A percentile compares a stretch with the other conserved stretches of the same genome.
phyloP scores from a whole-genome alignment of 2,329 filamentous ascomycete genomes.

The Claviceps monticola region DNA sequence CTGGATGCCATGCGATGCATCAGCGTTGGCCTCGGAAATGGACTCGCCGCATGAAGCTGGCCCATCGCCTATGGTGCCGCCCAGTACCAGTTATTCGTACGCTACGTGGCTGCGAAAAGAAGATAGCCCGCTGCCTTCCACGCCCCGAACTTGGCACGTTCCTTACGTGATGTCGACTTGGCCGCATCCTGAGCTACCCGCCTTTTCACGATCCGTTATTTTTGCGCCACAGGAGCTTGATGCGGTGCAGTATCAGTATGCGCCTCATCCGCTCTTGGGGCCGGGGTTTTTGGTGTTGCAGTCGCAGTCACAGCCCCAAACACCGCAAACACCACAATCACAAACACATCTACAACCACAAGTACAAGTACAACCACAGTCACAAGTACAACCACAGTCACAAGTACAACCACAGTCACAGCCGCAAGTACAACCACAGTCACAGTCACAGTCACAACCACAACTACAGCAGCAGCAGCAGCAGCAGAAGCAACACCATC shows the following conservation, averaged over 20 bases:
- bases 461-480: conserved; percentile 1
- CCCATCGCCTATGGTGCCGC: conserved; percentile 3
- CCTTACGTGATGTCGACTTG: neutral
- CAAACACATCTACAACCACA: too few relatives aligned
- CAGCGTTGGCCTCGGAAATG: conserved; percentile 1
- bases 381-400: neutral
- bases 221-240: conserved; percentile 4
- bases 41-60: neutral
- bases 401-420: neutral
- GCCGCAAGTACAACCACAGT: neutral
- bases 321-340: neutral
- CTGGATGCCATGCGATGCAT: neutral
- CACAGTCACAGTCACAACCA: neutral
- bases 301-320: conserved; percentile 1
- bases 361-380: neutral
- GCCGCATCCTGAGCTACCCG: conserved; percentile 2
- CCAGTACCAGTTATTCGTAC: conserved; percentile 1
- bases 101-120: neutral
- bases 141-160: neutral
- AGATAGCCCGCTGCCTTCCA: neutral
- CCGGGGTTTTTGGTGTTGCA: conserved; percentile 7
- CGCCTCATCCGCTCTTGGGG: conserved; percentile 5
- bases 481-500: conserved; percentile 1
- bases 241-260: conserved; percentile 5
- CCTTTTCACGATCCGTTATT: neutral